phyloP scores from a whole-genome alignment of 306 rosid species.

The Cucumis melo region DNA sequence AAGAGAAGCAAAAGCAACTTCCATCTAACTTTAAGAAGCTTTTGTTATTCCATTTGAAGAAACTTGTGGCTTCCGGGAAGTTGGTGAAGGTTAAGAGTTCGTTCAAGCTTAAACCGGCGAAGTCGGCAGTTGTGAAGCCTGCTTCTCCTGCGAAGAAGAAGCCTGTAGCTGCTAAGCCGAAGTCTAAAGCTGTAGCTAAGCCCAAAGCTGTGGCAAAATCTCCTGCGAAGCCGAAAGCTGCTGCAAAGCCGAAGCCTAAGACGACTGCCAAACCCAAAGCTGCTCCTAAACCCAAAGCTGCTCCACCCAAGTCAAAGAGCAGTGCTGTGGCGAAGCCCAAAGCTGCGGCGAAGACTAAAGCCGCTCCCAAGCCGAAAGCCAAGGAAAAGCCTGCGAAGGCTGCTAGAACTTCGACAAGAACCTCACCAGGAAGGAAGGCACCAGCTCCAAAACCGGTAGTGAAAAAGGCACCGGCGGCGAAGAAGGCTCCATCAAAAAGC shows the following conservation, averaged over 20 bases:
- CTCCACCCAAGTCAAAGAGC: conserved; percentile 12
- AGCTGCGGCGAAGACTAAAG: conserved; percentile 20
- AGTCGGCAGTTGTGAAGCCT: conserved; percentile 2
- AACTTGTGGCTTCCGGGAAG: conserved; percentile 49
- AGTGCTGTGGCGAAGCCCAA: conserved; percentile 21
- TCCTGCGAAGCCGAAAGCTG: conserved; percentile 17
- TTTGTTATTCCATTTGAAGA: conserved; percentile 52
- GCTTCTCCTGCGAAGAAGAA: conserved; percentile 28
- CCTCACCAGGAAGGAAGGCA: conserved; percentile 49
- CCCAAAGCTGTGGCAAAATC: conserved; percentile 9
- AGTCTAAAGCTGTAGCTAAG: conserved; percentile 12
- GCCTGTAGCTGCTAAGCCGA: conserved; percentile 28
- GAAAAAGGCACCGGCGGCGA: conserved; percentile 32
- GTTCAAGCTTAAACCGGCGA: conserved; percentile 37
- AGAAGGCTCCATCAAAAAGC: conserved; percentile 35
- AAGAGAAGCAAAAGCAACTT: conserved; percentile 58
- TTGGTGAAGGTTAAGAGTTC: conserved; percentile 65
- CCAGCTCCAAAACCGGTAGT: conserved; percentile 22
- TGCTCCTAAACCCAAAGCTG: conserved; percentile 9
- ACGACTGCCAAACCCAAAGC: conserved; percentile 17
- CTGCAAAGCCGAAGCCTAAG: conserved; percentile 14
- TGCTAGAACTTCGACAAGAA: conserved; percentile 50
- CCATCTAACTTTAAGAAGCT: conserved; percentile 61
- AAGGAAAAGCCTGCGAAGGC: conserved; percentile 44
- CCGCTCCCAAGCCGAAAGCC: conserved; percentile 27